phyloP scores from a whole-genome alignment of 192 early-diverging fungal genomes.

The Podila verticillata region DNA sequence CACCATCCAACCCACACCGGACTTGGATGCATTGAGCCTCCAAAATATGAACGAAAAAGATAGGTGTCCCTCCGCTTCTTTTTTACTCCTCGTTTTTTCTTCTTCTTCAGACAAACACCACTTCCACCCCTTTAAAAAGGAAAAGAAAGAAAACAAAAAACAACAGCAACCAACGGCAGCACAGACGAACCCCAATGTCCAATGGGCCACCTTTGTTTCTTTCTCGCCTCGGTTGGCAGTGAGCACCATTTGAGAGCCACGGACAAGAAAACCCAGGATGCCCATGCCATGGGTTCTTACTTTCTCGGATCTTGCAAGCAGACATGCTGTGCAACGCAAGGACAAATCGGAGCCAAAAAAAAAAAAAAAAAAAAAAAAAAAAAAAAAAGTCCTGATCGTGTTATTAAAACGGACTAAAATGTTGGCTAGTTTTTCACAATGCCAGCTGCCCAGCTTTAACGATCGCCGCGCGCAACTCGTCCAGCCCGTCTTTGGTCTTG shows the following conservation, averaged over 20 bases:
- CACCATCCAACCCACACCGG: no score
- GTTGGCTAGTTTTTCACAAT: conserved; percentile 1
- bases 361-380: not conserved
- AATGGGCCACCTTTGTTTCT: not conserved
- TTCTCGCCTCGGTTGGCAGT: not conserved
- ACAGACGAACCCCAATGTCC: no score
- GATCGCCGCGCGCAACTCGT: conserved; percentile 43
- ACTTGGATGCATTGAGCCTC: no score
- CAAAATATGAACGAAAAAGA: no score
- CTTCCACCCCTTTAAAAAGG: no score
- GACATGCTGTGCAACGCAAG: no score
- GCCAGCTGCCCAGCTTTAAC: conserved; percentile 37
- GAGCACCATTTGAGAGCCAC: not conserved
- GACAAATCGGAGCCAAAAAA: not conserved
- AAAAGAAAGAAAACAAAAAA: no score
- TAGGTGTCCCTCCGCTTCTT: no score
- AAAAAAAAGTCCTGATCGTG: not conserved
- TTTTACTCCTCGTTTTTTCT: no score
- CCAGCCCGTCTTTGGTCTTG: conserved; percentile 40
- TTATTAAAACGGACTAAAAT: not conserved
- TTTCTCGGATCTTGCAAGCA: no score
- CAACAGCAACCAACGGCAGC: no score
- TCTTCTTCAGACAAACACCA: no score
- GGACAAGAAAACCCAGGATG: not conserved
- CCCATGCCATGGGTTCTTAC: not conserved